phyloP scores from a whole-genome alignment of 371 early-diverging fungal species.

The Syncephalastrum racemosum region DNA sequence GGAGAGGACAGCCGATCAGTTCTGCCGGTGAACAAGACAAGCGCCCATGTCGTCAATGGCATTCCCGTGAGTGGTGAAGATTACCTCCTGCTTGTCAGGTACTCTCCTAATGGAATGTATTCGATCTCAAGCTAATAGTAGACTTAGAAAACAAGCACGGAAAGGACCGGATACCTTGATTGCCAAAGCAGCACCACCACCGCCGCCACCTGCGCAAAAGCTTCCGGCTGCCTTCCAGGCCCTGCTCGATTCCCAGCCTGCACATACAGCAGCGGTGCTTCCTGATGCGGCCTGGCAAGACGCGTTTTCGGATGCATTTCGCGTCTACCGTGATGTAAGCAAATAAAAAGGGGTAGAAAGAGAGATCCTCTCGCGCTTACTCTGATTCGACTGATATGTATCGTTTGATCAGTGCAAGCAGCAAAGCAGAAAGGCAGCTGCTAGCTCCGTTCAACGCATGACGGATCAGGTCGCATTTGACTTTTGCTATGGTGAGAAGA shows the following conservation, averaged over 20 bases:
- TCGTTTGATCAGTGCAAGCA: too few relatives aligned
- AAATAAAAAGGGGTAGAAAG: too few relatives aligned
- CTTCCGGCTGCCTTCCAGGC: too few relatives aligned
- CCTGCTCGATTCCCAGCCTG: neutral
- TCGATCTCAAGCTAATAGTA: neutral
- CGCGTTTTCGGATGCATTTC: conserved; percentile 23
- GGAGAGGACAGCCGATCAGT: too few relatives aligned
- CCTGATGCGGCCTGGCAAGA: conserved; percentile 30
- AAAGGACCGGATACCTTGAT: conserved; percentile 27
- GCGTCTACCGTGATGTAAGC: conserved; percentile 28
- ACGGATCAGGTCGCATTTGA: too few relatives aligned
- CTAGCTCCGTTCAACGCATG: too few relatives aligned
- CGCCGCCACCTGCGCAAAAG: conserved; percentile 3
- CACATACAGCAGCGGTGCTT: conserved; percentile 2
- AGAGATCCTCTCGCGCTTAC: too few relatives aligned
- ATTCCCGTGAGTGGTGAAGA: conserved; percentile 50
- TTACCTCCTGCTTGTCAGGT: conserved; percentile 47
- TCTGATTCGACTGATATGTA: too few relatives aligned
- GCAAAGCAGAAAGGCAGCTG: too few relatives aligned
- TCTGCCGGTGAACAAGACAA: conserved; percentile 10
- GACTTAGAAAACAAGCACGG: conserved; percentile 34
- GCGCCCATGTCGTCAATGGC: conserved; percentile 36
- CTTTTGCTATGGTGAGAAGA: too few relatives aligned
- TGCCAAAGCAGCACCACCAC: conserved; percentile 24
- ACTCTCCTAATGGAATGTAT: neutral